Percentiles rank a stretch among this genome's conserved stretches.
Conservation (phyloP, 2,329 filamentous ascomycete species). For the Penicillium sp. region DNA sequence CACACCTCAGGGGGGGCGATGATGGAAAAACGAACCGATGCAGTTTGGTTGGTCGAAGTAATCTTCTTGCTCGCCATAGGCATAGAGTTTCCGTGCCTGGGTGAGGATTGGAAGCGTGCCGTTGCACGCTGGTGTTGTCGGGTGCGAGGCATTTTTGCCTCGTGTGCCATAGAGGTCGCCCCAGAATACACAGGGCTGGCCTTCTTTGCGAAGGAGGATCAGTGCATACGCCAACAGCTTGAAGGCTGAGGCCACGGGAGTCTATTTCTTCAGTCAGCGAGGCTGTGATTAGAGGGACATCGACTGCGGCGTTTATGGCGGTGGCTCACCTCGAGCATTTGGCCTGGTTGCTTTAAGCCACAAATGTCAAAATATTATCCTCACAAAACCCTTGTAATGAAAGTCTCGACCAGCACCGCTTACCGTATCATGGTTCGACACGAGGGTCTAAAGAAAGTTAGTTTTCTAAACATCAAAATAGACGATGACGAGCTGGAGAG, state of each 20-base stretch:
- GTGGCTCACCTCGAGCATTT: constrained; percentile 56
- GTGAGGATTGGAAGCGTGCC: constrained; percentile 60
- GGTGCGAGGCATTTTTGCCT: constrained; percentile 45
- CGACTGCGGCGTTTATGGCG: neutral
- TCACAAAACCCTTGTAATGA: neutral
- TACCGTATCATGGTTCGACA: constrained; percentile 27
- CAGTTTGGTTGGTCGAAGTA: constrained; percentile 65
- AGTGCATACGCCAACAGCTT: constrained; percentile 72
- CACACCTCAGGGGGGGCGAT: neutral
- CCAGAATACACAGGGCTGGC: constrained; percentile 70
- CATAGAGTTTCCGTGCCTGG: constrained; percentile 65
- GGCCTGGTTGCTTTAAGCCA: constrained; percentile 59
- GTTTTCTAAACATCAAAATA: neutral
- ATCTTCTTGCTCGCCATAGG: constrained; percentile 65
- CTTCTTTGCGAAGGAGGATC: constrained; percentile 65
- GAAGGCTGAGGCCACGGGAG: constrained; percentile 66
- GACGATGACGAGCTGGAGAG: neutral
- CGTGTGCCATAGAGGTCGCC: constrained; percentile 68
- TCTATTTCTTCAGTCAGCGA: constrained; percentile 33
- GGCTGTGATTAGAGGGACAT: neutral
- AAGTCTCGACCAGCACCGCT: constrained; percentile 2
- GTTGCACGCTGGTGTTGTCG: constrained; percentile 55
- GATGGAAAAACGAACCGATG: constrained; percentile 49
- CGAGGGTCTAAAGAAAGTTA: constrained; percentile 20
- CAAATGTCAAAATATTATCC: constrained; percentile 5